Percentiles rank a stretch among this genome's conserved stretches.
Evolutionary conservation across 31 red algal genomes (phyloP).

Genomic region (Endocladia muricata): DNA sequence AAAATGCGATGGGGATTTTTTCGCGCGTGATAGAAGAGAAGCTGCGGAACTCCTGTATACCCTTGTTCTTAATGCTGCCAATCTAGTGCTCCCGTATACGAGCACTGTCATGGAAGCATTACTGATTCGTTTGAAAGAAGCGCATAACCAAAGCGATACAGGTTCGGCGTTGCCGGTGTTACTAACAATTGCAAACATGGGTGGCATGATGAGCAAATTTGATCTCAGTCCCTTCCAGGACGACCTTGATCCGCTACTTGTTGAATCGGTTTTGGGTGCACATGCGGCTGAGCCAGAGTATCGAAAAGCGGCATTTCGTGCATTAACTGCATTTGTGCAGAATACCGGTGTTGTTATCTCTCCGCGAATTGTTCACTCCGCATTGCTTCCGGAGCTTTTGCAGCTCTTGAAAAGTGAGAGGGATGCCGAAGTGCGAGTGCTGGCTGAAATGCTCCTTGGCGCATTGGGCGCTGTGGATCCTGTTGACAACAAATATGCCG

Average conservation of each 20-base stretch:
- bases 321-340: slow-evolving; percentile 72
- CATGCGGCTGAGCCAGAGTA: slow-evolving; percentile 54
- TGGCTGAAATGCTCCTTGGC: slow-evolving; percentile 68
- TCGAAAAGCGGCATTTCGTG: slow-evolving; percentile 57
- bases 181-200: slow-evolving; percentile 58
- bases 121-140: slow-evolving; percentile 50
- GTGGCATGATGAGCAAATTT: slow-evolving; percentile 54
- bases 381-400: slow-evolving; percentile 67
- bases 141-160: slow-evolving; percentile 35
- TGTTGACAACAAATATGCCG: slow-evolving; percentile 68
- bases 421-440: slow-evolving; percentile 62
- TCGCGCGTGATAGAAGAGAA: slow-evolving; percentile 45
- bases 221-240: slow-evolving; percentile 64
- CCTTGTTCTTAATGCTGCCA: slow-evolving; percentile 63
- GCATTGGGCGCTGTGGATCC: slow-evolving; percentile 91
- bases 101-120: slow-evolving; percentile 46
- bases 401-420: slow-evolving; percentile 50
- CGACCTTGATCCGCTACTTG: slow-evolving; percentile 66
- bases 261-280: slow-evolving; percentile 60
- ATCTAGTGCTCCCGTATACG: slow-evolving; percentile 71
- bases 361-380: slow-evolving; percentile 61
- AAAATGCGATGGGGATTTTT: slow-evolving; percentile 62
- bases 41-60: slow-evolving; percentile 76
- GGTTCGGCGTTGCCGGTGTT: slow-evolving; percentile 45
- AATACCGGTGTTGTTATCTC: slow-evolving; percentile 73